Conservation (phyloP, 148 eudicot genomes). For the Amaranthus cruentus region DNA sequence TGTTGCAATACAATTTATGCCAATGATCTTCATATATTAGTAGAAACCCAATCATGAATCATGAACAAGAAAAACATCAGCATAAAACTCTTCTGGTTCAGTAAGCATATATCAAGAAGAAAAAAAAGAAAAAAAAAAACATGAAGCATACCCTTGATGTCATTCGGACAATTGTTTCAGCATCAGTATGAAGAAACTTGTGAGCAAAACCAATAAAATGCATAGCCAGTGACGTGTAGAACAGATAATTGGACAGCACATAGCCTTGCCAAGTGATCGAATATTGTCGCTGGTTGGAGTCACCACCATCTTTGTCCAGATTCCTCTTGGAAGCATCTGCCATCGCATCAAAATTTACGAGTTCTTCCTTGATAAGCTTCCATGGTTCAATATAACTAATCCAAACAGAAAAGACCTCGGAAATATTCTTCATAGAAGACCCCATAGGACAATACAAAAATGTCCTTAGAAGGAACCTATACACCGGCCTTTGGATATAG, state of each 20-base stretch:
- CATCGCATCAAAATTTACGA: conserved; percentile 47
- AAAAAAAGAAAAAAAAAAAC: background rate
- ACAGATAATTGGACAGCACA: conserved; percentile 75
- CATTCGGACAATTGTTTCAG: conserved; percentile 71
- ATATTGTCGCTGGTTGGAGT: conserved; percentile 39
- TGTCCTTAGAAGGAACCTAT: conserved; percentile 76
- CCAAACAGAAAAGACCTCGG: conserved; percentile 77
- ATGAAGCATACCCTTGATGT: conserved; percentile 57
- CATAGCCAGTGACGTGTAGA: conserved; percentile 81
- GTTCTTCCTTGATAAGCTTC: conserved; percentile 63
- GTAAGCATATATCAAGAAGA: background rate
- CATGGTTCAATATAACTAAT: conserved; percentile 71
- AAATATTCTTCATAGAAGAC: conserved; percentile 66
- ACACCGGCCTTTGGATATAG: conserved; percentile 75
- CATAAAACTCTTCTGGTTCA: background rate
- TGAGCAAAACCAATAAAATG: conserved; percentile 96
- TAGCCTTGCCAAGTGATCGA: conserved; percentile 71
- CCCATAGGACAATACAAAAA: conserved; percentile 84
- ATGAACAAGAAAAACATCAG: background rate
- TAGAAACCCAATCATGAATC: background rate
- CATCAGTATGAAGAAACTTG: conserved; percentile 84
- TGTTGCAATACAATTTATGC: background rate
- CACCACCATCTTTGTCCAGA: conserved; percentile 20
- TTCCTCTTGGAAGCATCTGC: conserved; percentile 28
- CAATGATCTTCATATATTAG: background rate